A percentile compares a stretch with the other conserved stretches of the same genome.
Conservation (phyloP, 2,329 filamentous ascomycete genomes). For the Colletotrichum kahawae region DNA sequence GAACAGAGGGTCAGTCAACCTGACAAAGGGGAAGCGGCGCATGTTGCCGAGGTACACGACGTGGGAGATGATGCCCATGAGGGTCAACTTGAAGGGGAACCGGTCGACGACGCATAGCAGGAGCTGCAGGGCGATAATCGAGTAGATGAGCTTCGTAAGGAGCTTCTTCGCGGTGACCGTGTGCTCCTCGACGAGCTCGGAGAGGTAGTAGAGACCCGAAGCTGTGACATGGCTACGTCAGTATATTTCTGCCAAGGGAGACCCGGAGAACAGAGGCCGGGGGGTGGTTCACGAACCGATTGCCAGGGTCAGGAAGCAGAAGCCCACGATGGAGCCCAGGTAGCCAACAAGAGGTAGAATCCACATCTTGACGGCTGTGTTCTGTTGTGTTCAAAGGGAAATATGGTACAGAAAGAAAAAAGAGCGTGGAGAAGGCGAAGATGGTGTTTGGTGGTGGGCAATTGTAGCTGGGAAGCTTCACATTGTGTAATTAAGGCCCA, state of each 20-base stretch:
- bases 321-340: slow-evolving; percentile 83
- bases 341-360: slow-evolving; percentile 93
- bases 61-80: slow-evolving; percentile 81
- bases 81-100: slow-evolving; percentile 78
- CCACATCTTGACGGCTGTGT: slow-evolving; percentile 73
- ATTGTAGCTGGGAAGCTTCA: not conserved
- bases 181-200: slow-evolving; percentile 97
- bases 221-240: slow-evolving; percentile 52
- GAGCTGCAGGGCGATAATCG: slow-evolving; percentile 74
- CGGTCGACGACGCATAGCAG: slow-evolving; percentile 81
- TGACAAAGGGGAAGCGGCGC: slow-evolving; percentile 75
- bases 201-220: slow-evolving; percentile 98
- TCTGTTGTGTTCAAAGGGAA: not conserved
- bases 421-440: not conserved
- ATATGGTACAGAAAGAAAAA: not conserved
- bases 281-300: slow-evolving; percentile 67
- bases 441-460: not conserved
- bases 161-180: slow-evolving; percentile 90
- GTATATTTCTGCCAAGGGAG: not conserved
- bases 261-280: not conserved
- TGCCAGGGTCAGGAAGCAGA: slow-evolving; percentile 91
- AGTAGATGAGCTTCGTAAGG: slow-evolving; percentile 85
- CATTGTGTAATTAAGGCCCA: not conserved
- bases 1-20: slow-evolving; percentile 86
- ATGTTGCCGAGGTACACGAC: slow-evolving; percentile 89